Evolutionary conservation across 1,139 yeast species (phyloP).

Genomic region (Hemisphaericaspora xylofermentans): DNA sequence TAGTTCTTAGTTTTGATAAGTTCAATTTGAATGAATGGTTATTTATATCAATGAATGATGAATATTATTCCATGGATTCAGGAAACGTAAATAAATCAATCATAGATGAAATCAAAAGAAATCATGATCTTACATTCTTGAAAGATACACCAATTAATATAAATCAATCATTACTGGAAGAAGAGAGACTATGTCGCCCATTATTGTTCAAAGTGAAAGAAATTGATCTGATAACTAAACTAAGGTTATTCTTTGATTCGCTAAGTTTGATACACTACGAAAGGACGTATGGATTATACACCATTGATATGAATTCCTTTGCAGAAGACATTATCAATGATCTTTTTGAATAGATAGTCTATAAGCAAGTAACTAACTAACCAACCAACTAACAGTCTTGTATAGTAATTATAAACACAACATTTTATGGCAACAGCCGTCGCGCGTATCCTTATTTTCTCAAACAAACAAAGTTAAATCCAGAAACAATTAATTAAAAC

Average conservation of each 20-base stretch:
- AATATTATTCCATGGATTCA: constrained; percentile 36
- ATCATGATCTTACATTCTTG: constrained; percentile 37
- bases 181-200: constrained; percentile 33
- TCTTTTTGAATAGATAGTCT: constrained; percentile 11
- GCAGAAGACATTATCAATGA: constrained; percentile 57
- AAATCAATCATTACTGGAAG: constrained; percentile 16
- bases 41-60: constrained; percentile 71
- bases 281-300: constrained; percentile 57
- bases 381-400: no score
- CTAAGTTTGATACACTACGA: constrained; percentile 75
- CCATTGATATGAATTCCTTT: constrained; percentile 50
- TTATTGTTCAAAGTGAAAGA: constrained; percentile 45
- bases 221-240: constrained; percentile 46
- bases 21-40: constrained; percentile 85
- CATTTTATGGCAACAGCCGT: no score
- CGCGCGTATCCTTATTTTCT: no score
- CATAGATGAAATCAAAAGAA: constrained; percentile 48
- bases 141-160: constrained; percentile 35
- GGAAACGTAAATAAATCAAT: constrained; percentile 28
- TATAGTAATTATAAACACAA: no score
- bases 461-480: neutral
- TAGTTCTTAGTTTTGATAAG: constrained; percentile 71
- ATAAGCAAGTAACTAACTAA: neutral
- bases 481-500: neutral
- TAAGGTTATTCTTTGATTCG: constrained; percentile 69